Evolutionary conservation across 2,329 filamentous ascomycete species (phyloP), one percentile per base, ranked within the genome.

Genomic region (Ophiocordyceps camponoti-leonardi): DNA sequence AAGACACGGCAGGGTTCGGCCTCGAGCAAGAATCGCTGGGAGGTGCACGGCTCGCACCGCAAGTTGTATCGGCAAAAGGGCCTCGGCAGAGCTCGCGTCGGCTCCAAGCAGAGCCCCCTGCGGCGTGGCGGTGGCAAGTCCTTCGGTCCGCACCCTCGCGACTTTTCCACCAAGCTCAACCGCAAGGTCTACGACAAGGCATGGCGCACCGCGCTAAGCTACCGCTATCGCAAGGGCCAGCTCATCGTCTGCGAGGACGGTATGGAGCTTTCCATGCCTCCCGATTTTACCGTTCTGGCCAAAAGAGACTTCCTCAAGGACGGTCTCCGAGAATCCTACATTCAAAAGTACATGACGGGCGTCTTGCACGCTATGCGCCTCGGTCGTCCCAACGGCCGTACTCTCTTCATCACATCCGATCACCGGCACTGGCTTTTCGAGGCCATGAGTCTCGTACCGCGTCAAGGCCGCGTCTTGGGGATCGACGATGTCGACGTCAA

Each of bases 111-210:
- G 64, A 86, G 79, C 42, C 92, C 92, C 3, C 75, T 93, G 61
- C 66, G 86, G 40, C 73, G 73, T 50, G 92, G 92, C 51, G 92
- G 92, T 63, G 90, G 87, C 64, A 90, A 93, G 54, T 71, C 79
- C 0, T 86, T 87, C 57, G 92, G 92, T n/a, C 92, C 92, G 26
- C 81, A 88, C 55, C 88, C 88, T 23, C 76, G 92, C 60, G 86
- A 96, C 66, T 98, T 98, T 59, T 77, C 77, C 49, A 93, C 88
- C 20, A 74, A 75, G 16, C 71, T 98, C 46, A 87, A 83, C 55
- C 74, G 75, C 59, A 96, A 96, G 68, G 77, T 94, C 43, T 98
- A 98, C 67, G 88, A 96, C 64, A 73, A 93, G 55, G 92, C 92
- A 11, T 96, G 86, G 86, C 79, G 92, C 59, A 96, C 84, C 41